phyloP scores from a whole-genome alignment of 2,329 filamentous ascomycete species.

The Cordyceps fumosorosea region DNA sequence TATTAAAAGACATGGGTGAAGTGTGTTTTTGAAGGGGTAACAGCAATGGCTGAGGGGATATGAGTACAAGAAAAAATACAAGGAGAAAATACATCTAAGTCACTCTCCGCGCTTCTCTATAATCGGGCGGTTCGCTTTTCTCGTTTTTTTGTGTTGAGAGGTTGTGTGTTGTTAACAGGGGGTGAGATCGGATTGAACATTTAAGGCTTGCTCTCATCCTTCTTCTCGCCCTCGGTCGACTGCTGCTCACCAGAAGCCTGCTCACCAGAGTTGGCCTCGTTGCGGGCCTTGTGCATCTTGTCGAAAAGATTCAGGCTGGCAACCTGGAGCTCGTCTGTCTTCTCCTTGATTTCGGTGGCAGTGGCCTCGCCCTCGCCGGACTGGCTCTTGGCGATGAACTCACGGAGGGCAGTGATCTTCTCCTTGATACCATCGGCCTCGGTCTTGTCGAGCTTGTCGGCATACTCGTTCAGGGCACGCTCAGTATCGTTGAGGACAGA shows the following conservation, averaged over 20 bases:
- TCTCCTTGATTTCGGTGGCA: constrained; percentile 92
- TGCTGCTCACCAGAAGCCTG: constrained; percentile 39
- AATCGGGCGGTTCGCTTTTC: constrained; percentile 17
- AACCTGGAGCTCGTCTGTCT: constrained; percentile 96
- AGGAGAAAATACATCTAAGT: constrained; percentile 28
- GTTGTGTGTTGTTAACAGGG: constrained; percentile 18
- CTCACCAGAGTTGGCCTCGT: constrained; percentile 53
- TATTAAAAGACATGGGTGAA: constrained; percentile 40
- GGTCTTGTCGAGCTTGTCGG: constrained; percentile 92
- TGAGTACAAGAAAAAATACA: constrained; percentile 48
- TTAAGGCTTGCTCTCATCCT: constrained; percentile 66
- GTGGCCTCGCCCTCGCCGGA: constrained; percentile 81
- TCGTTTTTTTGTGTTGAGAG: constrained; percentile 8
- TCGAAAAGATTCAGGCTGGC: constrained; percentile 95
- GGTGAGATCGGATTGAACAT: constrained; percentile 20
- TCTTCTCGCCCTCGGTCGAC: constrained; percentile 65
- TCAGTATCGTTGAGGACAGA: constrained; percentile 95
- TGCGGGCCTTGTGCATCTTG: constrained; percentile 98
- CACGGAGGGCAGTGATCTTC: constrained; percentile 81
- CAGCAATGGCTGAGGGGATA: constrained; percentile 32
- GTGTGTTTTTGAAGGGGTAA: constrained; percentile 28
- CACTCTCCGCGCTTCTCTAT: constrained; percentile 28
- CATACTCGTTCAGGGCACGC: constrained; percentile 94
- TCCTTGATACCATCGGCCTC: constrained; percentile 90
- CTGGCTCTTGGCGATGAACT: constrained; percentile 92